Conservation (phyloP, 306 rosid species). For the Ormosia semicastrata region DNA sequence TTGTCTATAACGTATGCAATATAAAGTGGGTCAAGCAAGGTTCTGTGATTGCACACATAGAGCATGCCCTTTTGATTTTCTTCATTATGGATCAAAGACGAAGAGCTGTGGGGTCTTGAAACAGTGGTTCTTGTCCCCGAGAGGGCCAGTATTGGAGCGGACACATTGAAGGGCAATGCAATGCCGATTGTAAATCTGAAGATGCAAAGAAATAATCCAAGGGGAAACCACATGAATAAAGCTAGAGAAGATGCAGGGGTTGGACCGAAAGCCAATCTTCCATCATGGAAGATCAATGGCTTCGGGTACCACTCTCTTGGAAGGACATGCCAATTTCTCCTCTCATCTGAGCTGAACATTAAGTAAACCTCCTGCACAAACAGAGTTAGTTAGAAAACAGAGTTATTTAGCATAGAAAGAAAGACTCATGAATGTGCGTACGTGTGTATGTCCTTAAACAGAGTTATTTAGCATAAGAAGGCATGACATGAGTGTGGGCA, state of each 20-base stretch:
- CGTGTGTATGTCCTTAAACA: neutral
- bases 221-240: constrained; percentile 64
- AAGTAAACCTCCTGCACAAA: constrained; percentile 43
- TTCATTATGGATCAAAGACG: neutral
- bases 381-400: neutral
- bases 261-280: constrained; percentile 72
- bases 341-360: constrained; percentile 51
- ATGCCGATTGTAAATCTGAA: constrained; percentile 37
- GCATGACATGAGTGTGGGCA: neutral
- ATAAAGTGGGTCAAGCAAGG: constrained; percentile 69
- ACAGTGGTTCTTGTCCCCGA: constrained; percentile 47
- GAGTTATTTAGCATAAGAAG: neutral
- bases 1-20: constrained; percentile 35
- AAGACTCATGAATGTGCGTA: neutral
- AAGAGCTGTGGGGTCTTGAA: constrained; percentile 8
- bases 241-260: constrained; percentile 43
- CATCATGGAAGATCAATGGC: constrained; percentile 74
- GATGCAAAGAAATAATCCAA: constrained; percentile 46
- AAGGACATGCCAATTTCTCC: constrained; percentile 49
- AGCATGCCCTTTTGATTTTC: constrained; percentile 42
- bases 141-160: constrained; percentile 55
- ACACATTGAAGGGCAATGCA: constrained; percentile 40
- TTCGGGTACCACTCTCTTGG: constrained; percentile 58
- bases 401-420: neutral
- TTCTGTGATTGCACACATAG: constrained; percentile 76